A percentile compares a stretch with the other conserved stretches of the same genome.
These are phyloP conservation scores for Alternaria atra DNA, from an alignment of 2,329 filamentous ascomycete genomes.

Conservation along the genomic window DNA sequence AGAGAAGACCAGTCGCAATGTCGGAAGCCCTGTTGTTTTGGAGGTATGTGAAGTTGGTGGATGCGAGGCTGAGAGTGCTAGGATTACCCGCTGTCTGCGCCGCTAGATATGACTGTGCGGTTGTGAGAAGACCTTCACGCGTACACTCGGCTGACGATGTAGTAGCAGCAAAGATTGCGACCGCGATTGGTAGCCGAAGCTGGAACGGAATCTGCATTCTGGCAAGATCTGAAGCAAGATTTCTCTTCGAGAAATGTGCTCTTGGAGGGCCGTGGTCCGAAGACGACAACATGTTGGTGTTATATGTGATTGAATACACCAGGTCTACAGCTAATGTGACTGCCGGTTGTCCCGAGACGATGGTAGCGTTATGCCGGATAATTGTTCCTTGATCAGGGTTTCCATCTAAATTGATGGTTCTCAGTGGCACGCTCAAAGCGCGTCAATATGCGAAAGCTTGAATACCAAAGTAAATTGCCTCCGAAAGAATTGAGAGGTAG, in stretches of 20 bases:
- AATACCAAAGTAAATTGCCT: background rate
- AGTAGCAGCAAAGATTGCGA: background rate
- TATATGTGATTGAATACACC: background rate
- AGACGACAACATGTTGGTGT: background rate
- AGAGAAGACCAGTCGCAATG: constrained; percentile 31
- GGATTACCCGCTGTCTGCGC: constrained; percentile 34
- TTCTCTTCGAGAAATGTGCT: background rate
- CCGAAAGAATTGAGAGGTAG: background rate
- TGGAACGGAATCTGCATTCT: background rate
- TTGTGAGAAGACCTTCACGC: constrained; percentile 36
- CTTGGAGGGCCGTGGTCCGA: background rate
- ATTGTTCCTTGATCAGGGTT: constrained; percentile 11
- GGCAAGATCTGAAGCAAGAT: background rate
- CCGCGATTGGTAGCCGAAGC: background rate
- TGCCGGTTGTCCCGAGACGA: constrained; percentile 7
- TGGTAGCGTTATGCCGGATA: constrained; percentile 20
- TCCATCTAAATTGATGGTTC: constrained; percentile 24
- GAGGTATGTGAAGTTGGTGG: constrained; percentile 39
- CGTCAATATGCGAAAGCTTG: constrained; percentile 11
- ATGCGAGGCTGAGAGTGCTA: constrained; percentile 27
- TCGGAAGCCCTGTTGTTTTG: constrained; percentile 42
- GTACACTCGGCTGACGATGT: constrained; percentile 31
- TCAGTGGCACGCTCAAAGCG: constrained; percentile 29
- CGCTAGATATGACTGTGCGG: constrained; percentile 35
- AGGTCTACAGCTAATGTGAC: background rate